Evolutionary conservation across 371 early-diverging fungal species (phyloP), one percentile per base, ranked within the genome.

Genomic region (Saksenaea oblongispora): DNA sequence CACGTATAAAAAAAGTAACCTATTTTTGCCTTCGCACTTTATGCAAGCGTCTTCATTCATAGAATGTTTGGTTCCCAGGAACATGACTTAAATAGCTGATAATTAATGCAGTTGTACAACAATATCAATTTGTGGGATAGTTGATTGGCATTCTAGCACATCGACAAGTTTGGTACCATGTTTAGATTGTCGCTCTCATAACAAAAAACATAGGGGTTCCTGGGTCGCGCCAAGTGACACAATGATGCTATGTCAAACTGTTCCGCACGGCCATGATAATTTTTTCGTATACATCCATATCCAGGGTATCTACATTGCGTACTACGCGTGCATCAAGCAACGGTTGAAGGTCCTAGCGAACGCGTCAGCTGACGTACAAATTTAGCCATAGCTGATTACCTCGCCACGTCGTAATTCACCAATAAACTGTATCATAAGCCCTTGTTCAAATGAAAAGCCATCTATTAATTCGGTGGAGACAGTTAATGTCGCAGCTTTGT

Each of bases 261-360:
- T 22, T 47, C 22, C 51, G 17, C 22, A 47, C 22, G n/a, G 51
- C 51, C 51, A 47, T 22, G 11, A 47, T 22, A 17, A 47, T 31
- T 59, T 59, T 59, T 59, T 64, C 59, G 27, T 58, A 64, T n/a
- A 64, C 24, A 27, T 64, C 51, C 39, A 64, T 37, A 39, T 64
- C 64, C 37, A 64, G 24, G 3, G 64, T 64, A 54, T 58, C 58
- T 9, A 64, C 47, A 11, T 53, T 36, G 14, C 64, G 58, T 27
- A 44, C 59, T 35, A 64, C 31, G 27, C 58, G 58, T 31, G 64
- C 58, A 27, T 58, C 54, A 18, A 61, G 54, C 24, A 64, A 1
- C 10, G 51, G 28, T 31, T 11, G 11, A 22, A 47, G 14, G 22
- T 56, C 42, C 13, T 35, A 26, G 27, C 58, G 31, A n/a, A 37